Percentiles rank a stretch among this genome's conserved stretches.
Conservation (phyloP, 805 yeast species). For the Wickerhamiella musiphila region DNA sequence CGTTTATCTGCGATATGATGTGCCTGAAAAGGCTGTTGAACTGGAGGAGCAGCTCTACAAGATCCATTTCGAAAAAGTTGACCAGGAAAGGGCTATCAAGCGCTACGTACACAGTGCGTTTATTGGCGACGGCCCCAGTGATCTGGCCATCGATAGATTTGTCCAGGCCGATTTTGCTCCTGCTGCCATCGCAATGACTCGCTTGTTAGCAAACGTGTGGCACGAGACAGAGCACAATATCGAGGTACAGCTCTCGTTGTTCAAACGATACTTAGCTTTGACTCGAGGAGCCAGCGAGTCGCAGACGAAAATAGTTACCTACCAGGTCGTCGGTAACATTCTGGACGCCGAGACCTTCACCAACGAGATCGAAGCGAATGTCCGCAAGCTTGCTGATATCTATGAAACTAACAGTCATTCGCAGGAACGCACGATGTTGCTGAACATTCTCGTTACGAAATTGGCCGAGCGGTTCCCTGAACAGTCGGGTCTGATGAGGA, state of each 20-base stretch:
- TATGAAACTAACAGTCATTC: slow-evolving; percentile 3
- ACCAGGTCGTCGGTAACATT: slow-evolving; percentile 7
- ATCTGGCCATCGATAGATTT: slow-evolving; percentile 7
- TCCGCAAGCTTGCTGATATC: slow-evolving; percentile 4
- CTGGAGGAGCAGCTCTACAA: slow-evolving; percentile 5
- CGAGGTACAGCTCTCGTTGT: slow-evolving; percentile 8
- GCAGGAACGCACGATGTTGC: slow-evolving; percentile 8
- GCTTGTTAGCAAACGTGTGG: slow-evolving; percentile 10
- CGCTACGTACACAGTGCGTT: slow-evolving; percentile 10
- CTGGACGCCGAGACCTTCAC: slow-evolving; percentile 2
- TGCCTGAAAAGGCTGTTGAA: slow-evolving; percentile 9
- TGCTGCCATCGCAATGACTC: slow-evolving; percentile 11
- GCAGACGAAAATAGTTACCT: slow-evolving; percentile 10
- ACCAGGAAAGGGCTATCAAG: slow-evolving; percentile 1
- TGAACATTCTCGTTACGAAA: slow-evolving; percentile 13
- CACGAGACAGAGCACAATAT: neutral
- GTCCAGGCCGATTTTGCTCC: slow-evolving; percentile 6
- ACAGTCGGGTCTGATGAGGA: slow-evolving; percentile 6
- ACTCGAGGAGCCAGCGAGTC: slow-evolving; percentile 8
- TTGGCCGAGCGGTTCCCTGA: slow-evolving; percentile 7
- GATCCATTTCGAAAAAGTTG: slow-evolving; percentile 5
- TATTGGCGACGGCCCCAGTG: slow-evolving; percentile 16
- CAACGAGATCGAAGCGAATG: neutral
- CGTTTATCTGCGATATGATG: slow-evolving; percentile 6
- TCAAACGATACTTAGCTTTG: slow-evolving; percentile 8